phyloP scores from a whole-genome alignment of 805 yeast genomes.

The Brettanomyces custersianus region DNA sequence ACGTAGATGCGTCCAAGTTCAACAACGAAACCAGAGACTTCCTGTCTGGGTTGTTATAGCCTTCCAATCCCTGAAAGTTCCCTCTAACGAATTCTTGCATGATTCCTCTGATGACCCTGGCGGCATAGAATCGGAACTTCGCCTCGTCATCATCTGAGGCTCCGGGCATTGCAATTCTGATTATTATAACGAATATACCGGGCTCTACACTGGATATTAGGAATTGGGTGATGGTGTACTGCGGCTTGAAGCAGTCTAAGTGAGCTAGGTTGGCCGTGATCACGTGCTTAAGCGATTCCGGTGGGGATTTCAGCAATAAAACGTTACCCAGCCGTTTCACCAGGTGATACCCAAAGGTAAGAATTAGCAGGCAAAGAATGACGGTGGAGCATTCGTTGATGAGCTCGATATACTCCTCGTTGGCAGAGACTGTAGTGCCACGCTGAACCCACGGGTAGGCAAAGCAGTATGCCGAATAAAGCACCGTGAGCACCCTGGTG shows the following conservation, averaged over 20 bases:
- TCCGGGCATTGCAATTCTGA: conserved; percentile 53
- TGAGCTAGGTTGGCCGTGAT: conserved; percentile 37
- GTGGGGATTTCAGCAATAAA: conserved; percentile 44
- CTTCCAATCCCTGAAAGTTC: neutral
- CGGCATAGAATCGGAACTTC: conserved; percentile 40
- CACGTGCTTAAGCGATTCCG: conserved; percentile 21
- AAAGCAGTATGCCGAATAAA: conserved; percentile 23
- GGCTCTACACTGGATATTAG: conserved; percentile 56
- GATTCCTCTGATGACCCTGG: conserved; percentile 31
- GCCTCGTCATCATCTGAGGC: conserved; percentile 65
- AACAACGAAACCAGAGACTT: conserved; percentile 14
- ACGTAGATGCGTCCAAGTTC: conserved; percentile 17
- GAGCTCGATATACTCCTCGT: conserved; percentile 7
- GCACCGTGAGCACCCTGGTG: conserved; percentile 35
- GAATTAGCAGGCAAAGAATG: conserved; percentile 16
- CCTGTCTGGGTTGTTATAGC: conserved; percentile 8
- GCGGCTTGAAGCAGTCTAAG: conserved; percentile 43
- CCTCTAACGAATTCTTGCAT: conserved; percentile 16
- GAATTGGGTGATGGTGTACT: conserved; percentile 39
- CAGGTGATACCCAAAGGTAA: conserved; percentile 25
- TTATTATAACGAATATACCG: conserved; percentile 46
- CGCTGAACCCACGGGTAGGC: conserved; percentile 18
- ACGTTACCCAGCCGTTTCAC: conserved; percentile 44
- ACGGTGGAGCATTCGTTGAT: conserved; percentile 19
- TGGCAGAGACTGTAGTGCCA: conserved; percentile 8